Evolutionary conservation across 768 basidiomycete species (phyloP).

Genomic region (Wakefieldia striispora): DNA sequence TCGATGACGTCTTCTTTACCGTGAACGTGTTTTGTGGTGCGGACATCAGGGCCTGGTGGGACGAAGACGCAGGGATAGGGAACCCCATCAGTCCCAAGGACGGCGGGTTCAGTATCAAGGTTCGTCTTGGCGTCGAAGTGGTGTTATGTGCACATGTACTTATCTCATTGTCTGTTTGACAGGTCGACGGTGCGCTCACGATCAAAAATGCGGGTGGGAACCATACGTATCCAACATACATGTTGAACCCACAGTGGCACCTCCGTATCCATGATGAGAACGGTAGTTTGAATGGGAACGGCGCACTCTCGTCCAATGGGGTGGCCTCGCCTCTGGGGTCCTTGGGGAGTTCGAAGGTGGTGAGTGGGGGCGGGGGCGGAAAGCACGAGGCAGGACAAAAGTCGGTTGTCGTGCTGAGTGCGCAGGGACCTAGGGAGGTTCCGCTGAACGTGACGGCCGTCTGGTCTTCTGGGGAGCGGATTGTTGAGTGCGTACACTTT

Average conservation of each 20-base stretch:
- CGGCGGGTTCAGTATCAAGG: conserved; percentile 14
- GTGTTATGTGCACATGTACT: background rate
- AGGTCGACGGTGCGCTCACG: conserved; percentile 65
- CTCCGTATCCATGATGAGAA: conserved; percentile 51
- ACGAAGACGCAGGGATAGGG: conserved; percentile 33
- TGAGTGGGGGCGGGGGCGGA: conserved; percentile 7
- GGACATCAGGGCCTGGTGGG: conserved; percentile 43
- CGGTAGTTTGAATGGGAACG: conserved; percentile 1
- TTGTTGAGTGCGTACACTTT: conserved; percentile 61
- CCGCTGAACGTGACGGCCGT: conserved; percentile 72
- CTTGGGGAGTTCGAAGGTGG: background rate
- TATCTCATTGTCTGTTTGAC: conserved; percentile 3
- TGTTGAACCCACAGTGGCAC: conserved; percentile 88
- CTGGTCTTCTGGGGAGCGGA: conserved; percentile 73
- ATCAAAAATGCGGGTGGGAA: conserved; percentile 83
- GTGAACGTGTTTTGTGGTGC: conserved; percentile 50
- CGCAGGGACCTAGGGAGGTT: conserved; percentile 60
- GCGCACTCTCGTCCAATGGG: background rate
- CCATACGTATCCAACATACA: conserved; percentile 72
- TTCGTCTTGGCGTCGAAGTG: background rate
- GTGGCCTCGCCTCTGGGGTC: background rate
- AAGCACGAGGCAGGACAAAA: conserved; percentile 26
- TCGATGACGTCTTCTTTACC: conserved; percentile 62
- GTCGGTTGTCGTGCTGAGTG: conserved; percentile 41
- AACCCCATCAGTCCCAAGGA: background rate